Conservation (phyloP, 148 eudicot genomes). For the Rheum nobile region DNA sequence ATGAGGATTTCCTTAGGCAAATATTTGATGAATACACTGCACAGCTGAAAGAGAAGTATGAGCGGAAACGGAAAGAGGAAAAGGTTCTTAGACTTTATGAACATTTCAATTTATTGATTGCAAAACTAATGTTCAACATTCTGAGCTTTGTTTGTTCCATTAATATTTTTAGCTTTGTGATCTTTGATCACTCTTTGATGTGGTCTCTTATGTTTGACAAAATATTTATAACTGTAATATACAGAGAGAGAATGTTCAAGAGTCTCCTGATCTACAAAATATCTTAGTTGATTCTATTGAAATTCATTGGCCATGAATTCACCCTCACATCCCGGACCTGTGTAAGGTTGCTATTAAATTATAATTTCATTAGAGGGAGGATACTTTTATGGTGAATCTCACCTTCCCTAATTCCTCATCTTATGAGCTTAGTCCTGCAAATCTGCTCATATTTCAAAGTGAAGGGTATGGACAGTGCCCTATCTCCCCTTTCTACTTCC, state of each 20-base stretch:
- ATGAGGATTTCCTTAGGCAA: slow-evolving; percentile 46
- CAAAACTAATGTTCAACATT: background rate
- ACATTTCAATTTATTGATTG: background rate
- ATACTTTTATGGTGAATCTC: too few relatives aligned
- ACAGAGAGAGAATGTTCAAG: background rate
- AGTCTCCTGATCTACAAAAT: background rate
- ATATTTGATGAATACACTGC: slow-evolving; percentile 56
- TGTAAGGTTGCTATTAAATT: background rate
- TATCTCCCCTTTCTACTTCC: background rate
- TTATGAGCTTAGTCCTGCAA: background rate
- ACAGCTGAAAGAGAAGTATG: slow-evolving; percentile 63
- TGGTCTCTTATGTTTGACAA: background rate
- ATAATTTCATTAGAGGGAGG: background rate
- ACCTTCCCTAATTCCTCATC: background rate
- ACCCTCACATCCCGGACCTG: background rate
- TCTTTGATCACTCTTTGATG: background rate
- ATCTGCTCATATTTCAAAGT: background rate
- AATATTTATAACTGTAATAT: background rate
- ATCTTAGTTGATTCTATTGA: background rate
- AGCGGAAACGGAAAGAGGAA: slow-evolving; percentile 73
- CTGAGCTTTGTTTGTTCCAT: background rate
- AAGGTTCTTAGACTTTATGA: slow-evolving; percentile 32
- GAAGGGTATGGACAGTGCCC: background rate
- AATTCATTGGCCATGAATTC: background rate
- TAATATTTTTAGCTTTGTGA: background rate